A percentile compares a stretch with the other conserved stretches of the same genome.
These are phyloP conservation scores for Boletus sensibilis DNA, from an alignment of 768 basidiomycete genomes.

Conservation along the genomic window DNA sequence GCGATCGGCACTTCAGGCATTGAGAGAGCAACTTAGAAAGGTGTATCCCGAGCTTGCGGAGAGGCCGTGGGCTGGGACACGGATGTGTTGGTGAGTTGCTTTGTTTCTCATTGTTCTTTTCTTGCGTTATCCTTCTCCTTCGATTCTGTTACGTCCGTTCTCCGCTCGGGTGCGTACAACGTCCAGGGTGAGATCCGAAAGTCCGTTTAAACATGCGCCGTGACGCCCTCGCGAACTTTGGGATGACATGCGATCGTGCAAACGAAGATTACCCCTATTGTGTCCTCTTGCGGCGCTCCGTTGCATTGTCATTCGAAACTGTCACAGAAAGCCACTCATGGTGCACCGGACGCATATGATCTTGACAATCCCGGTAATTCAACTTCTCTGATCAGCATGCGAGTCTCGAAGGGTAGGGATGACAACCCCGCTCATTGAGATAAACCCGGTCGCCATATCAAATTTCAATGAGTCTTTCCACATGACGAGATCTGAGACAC, in stretches of 20 bases:
- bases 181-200: background rate
- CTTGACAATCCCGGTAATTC: background rate
- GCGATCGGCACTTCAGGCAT: slow-evolving; percentile 41
- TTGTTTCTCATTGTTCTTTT: background rate
- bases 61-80: slow-evolving; percentile 67
- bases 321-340: background rate
- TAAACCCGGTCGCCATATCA: background rate
- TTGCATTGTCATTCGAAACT: background rate
- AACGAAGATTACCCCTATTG: background rate
- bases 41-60: slow-evolving; percentile 78
- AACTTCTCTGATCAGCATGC: background rate
- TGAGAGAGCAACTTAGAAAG: slow-evolving; percentile 51
- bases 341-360: background rate
- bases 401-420: background rate
- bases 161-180: background rate
- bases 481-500: background rate
- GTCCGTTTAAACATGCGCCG: background rate
- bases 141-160: background rate
- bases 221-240: background rate
- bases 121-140: background rate
- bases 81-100: slow-evolving; percentile 80
- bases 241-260: background rate
- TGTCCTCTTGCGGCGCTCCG: background rate
- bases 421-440: background rate
- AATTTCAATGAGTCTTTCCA: background rate